Base-by-base conservation (phyloP, 2,329 filamentous ascomycete species). In the Penicillium sp. region DNA sequence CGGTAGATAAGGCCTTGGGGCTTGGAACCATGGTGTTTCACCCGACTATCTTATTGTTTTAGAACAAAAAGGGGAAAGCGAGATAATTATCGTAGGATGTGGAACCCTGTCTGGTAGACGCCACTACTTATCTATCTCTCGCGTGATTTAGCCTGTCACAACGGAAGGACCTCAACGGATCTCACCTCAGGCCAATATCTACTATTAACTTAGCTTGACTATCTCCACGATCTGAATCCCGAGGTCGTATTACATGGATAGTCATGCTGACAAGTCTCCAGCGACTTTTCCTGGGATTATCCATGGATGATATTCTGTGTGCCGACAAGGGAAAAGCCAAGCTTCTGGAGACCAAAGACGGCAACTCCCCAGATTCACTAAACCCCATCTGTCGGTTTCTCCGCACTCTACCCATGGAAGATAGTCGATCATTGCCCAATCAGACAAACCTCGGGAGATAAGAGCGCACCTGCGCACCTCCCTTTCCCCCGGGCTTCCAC, bases 401-500 rank as follows among this genome's bases (percentile, higher is more conserved):
- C 57, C 57, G 57, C 56, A 59, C 52, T 58, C 40, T 43, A 12
- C 28, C 40, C 40, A 19, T 32, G 39, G 9, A 38, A 26, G 56
- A 58, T 57, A 56, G 48, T 31, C 39, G 34, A 53, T 52, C 49
- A 17, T 51, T 44, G 22, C 43, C 55, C 53, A 56, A 57, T 57
- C 41, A 50, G 17, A 22, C 6, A 17, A 21, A 19, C 31, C 13
- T 37, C 29, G 32, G 35, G 28, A 43, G 47, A 42, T 50, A 51
- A 45, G 46, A 33, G 22, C 10, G 15, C 15, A 29, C 8, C n/a
- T n/a, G 29, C 4, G 8, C 15, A 41, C 13, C n/a, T n/a, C 22
- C 21, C 21, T 38, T 24, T 39, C 21, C 37, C n/a, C 37, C 22
- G 15, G 35, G 4, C 35, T 13, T 38, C 35, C 35, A 24, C 13